Conservation (phyloP, 371 early-diverging fungal species). For the Neoconidiobolus thromboides region DNA sequence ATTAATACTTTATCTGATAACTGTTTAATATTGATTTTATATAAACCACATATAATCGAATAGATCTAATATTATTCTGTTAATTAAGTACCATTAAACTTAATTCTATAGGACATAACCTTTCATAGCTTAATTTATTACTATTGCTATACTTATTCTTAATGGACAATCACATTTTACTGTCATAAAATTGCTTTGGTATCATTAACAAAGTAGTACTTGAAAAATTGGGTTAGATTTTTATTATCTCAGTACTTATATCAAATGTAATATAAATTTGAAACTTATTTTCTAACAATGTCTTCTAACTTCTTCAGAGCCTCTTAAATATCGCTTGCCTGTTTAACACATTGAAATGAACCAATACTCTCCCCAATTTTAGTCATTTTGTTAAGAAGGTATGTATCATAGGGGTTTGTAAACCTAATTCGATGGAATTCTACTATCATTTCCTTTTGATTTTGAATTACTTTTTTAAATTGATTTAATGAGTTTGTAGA, state of each 20-base stretch:
- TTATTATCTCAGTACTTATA: slow-evolving; percentile 6
- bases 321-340: slow-evolving; percentile 9
- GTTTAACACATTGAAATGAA: slow-evolving; percentile 11
- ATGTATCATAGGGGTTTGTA: slow-evolving; percentile 11
- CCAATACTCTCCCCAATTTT: slow-evolving; percentile 11
- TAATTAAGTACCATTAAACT: too few species aligned
- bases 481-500: neutral
- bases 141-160: slow-evolving; percentile 2
- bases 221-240: slow-evolving; percentile 4
- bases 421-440: slow-evolving; percentile 15
- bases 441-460: neutral
- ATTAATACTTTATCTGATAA: too few species aligned
- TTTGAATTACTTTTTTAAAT: neutral
- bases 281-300: slow-evolving; percentile 11
- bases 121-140: too few species aligned
- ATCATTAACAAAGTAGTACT: slow-evolving; percentile 2
- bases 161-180: neutral
- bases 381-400: slow-evolving; percentile 13
- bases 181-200: neutral
- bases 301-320: slow-evolving; percentile 13
- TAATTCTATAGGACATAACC: too few species aligned
- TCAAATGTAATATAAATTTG: slow-evolving; percentile 5
- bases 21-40: too few species aligned
- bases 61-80: too few species aligned
- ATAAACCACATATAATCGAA: too few species aligned